Base-by-base conservation (phyloP, 495 filamentous ascomycete species). In the Neurospora sp. region DNA sequence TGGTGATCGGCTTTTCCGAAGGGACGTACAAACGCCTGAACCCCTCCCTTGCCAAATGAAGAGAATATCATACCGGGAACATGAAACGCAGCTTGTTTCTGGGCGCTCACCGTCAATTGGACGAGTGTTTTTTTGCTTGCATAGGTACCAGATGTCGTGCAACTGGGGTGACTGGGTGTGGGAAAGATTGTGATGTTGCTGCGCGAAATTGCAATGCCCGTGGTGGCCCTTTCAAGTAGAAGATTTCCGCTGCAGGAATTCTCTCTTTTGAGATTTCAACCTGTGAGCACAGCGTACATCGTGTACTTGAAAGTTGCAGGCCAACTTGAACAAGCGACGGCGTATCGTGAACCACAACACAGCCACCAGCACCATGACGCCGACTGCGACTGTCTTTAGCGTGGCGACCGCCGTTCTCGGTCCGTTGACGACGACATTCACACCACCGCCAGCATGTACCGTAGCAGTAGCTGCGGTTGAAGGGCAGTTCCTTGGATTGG, bases 391-490 rank as follows among this genome's bases (percentile, higher is more conserved):
- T 1, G 39, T 73, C 6, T 44, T 69, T 41, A 68, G 71, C 39
- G 61, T 69, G 65, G 75, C 76, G 27, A 78, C 80, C 41, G 77
- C 71, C 48, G 78, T 78, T 31, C 80, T 81, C 8, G 81, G 82
- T 2, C 80, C 81, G 18, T 70, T 82, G 22, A 81, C 79, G 8
- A 81, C 80, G 10, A 82, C 80, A 8, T 82, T 81, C 70, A 79
- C 74, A 11, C 77, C 80, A 35, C 77, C 80, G 18, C 70, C 81
- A 27, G 74, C 72, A 20, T 81, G 81, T 53, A 76, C 81, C 3
- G 73, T 76, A 18, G 80, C 78, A 5, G 75, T 80, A 7, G 79
- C 75, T 7, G 72, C 68, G 9, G 69, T 71, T 5, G 44, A 71
- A 42, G 72, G 71, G 14, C 72, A 74, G 4, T 22, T 79, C 6